Evolutionary conservation across 495 filamentous ascomycete genomes (phyloP), one percentile per base, ranked within the genome.

Genomic region (Penicillium tannophilum): DNA sequence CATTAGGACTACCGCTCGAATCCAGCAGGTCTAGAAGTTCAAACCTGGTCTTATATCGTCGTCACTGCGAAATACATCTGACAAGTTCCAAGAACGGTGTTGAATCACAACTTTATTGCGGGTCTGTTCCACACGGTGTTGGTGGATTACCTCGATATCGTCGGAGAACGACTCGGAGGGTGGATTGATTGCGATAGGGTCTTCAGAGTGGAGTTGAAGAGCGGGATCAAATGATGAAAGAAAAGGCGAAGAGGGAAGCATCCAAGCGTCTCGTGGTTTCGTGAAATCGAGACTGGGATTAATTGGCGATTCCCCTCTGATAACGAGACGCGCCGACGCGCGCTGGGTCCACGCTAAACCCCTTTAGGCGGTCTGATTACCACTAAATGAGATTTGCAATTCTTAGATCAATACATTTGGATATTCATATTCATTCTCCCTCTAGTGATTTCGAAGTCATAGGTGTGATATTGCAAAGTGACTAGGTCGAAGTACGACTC

Each of bases 11-110:
- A 17, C 9, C 6, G n/a, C 17, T 26, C 7, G 1, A 17, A 14
- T n/a, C n/a, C 11, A 24, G 33, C 17, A 24, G 26, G 17, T 20
- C 30, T 35, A 49, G 48, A 48, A 48, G 23, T 33, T 53, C 76
- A 59, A 62, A 82, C 80, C 67, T 63, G 72, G 72, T 62, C 72
- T 77, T 69, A 80, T 74, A 62, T 76, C 80, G 56, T 85, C 84
- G 62, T 88, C 85, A 58, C 84, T 89, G 52, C 82, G 77, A 68
- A 89, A 90, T 9, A 80, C 77, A 58, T 88, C 85, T 19, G 72
- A 75, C 16, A 80, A 63, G 54, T 82, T 75, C 80, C 84, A 87
- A 39, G 79, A 71, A 30, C 87, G 76, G 63, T 89, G 82, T 62
- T 86, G 86, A 44, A 90, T 88, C 12, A 89, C 86, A 31, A 86